These are phyloP conservation scores for Monosporascus cannonballus DNA, from an alignment of 2,329 filamentous ascomycete species.

Conservation along the genomic window DNA sequence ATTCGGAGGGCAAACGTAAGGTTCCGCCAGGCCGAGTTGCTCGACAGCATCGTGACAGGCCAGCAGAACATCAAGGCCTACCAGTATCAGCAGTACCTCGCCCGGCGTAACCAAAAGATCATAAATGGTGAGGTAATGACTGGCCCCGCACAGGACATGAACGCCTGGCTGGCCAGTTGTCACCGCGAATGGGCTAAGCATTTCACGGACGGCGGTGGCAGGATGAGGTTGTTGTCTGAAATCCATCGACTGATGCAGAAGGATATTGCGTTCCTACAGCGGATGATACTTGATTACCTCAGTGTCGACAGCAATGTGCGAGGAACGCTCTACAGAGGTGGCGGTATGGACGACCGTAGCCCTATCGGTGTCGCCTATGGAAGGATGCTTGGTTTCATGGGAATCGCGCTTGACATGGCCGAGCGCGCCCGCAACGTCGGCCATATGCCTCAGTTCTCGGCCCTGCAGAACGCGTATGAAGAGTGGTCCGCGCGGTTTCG, in stretches of 20 bases:
- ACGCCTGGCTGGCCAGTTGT: too few species aligned
- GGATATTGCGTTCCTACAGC: slow-evolving; percentile 14
- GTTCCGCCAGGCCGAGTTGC: too few species aligned
- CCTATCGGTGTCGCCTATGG: not conserved
- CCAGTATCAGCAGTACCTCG: too few species aligned
- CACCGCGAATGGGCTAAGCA: not conserved
- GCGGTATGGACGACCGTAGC: not conserved
- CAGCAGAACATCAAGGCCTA: too few species aligned
- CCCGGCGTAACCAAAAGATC: too few species aligned
- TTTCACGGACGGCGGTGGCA: slow-evolving; percentile 7
- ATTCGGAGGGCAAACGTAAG: too few species aligned
- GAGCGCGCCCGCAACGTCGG: not conserved
- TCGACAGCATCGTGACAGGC: too few species aligned
- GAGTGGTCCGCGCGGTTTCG: slow-evolving; percentile 5
- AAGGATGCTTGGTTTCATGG: not conserved
- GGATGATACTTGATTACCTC: slow-evolving; percentile 15
- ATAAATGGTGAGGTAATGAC: too few species aligned
- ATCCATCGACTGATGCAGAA: slow-evolving; percentile 2
- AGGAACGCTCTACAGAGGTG: not conserved
- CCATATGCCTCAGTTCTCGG: not conserved
- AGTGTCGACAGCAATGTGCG: not conserved
- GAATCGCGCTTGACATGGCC: not conserved
- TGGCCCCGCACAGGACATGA: too few species aligned
- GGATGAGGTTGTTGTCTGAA: slow-evolving; percentile 7
- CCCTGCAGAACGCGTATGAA: slow-evolving; percentile 1